Conservation (phyloP, 345 rosid species). For the Syzygium oleosum region DNA sequence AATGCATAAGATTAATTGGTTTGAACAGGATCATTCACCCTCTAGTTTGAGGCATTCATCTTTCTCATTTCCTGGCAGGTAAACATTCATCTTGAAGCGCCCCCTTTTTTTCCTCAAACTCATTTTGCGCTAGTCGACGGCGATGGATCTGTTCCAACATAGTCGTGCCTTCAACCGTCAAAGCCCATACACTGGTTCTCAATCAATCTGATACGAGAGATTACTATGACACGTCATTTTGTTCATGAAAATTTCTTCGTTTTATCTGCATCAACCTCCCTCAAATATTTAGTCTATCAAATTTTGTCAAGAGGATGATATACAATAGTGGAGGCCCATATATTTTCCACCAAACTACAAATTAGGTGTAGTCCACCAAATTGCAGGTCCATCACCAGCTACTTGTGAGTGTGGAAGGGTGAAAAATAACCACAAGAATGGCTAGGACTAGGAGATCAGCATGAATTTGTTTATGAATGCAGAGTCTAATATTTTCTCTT, state of each 20-base stretch:
- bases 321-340: neutral
- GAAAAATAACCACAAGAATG: neutral
- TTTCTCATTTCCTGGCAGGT: neutral
- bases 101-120: too few relatives aligned
- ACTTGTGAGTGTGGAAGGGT: neutral
- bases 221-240: neutral
- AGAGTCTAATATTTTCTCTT: neutral
- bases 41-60: neutral
- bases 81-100: neutral
- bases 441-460: neutral
- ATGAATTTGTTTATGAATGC: neutral
- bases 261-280: neutral
- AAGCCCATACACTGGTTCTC: neutral
- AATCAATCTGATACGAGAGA: neutral
- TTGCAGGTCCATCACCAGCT: neutral
- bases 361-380: neutral
- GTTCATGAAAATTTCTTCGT: neutral
- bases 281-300: neutral
- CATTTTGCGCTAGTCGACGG: neutral
- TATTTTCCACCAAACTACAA: neutral
- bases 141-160: neutral
- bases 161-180: neutral
- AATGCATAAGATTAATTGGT: neutral
- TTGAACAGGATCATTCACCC: neutral
- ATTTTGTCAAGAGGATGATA: neutral